phyloP scores from a whole-genome alignment of 139 green algal species.

The Volvox reticuliferus region DNA sequence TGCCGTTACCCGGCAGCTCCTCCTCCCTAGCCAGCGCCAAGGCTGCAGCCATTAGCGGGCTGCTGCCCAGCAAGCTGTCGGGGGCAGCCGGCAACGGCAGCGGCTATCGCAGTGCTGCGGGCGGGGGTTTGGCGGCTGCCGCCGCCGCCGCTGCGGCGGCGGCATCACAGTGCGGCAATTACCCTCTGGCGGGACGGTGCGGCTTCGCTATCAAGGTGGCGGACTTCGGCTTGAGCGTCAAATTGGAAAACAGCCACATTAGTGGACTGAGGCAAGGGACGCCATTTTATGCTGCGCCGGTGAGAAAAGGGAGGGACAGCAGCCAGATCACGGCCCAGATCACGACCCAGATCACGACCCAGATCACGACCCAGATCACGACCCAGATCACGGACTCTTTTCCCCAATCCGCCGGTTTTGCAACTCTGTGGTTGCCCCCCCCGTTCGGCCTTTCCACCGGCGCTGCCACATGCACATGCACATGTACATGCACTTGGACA shows the following conservation, averaged over 20 bases:
- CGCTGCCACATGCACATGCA: too few relatives aligned
- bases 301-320: constrained; percentile 10
- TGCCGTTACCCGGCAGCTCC: not conserved
- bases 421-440: too few relatives aligned
- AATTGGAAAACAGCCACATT: constrained; percentile 60
- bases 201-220: constrained; percentile 56
- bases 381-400: too few relatives aligned
- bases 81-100: not conserved
- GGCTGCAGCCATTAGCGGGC: not conserved
- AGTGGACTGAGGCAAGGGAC: constrained; percentile 57
- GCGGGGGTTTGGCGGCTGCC: not conserved
- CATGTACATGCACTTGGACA: too few relatives aligned
- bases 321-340: too few relatives aligned
- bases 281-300: constrained; percentile 63
- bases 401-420: too few relatives aligned
- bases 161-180: not conserved
- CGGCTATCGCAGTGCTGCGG: not conserved
- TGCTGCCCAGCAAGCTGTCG: not conserved
- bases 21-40: not conserved
- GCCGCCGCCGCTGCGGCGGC: not conserved
- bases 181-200: constrained; percentile 13
- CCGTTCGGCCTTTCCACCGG: too few relatives aligned
- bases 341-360: too few relatives aligned
- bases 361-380: too few relatives aligned
- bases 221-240: constrained; percentile 64